phyloP scores from a whole-genome alignment of 495 filamentous ascomycete genomes.

The Massariosphaeria phaeospora region DNA sequence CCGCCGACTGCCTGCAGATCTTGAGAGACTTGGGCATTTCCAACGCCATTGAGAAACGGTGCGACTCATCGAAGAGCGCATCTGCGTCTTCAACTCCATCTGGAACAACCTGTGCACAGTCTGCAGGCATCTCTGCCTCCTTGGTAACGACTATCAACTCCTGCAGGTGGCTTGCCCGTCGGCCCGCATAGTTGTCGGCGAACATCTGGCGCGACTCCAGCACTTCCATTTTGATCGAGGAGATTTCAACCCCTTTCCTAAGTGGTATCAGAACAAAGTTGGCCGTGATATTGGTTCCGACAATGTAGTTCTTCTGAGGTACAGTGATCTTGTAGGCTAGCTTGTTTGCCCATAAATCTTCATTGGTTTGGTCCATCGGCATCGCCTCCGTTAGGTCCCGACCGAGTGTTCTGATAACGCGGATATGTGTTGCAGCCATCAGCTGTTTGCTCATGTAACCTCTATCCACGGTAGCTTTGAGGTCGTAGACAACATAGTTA shows the following conservation, averaged over 20 bases:
- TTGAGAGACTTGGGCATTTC: conserved; percentile 71
- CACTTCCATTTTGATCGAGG: conserved; percentile 66
- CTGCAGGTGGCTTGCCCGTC: conserved; percentile 11
- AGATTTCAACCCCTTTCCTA: conserved; percentile 79
- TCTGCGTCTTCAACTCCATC: conserved; percentile 52
- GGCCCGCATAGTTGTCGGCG: conserved; percentile 37
- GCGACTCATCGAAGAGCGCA: conserved; percentile 69
- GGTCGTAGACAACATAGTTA: conserved; percentile 75
- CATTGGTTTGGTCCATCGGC: conserved; percentile 59
- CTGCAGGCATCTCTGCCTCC: conserved; percentile 42
- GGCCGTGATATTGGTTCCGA: conserved; percentile 74
- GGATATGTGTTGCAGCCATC: conserved; percentile 68
- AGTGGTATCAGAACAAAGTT: conserved; percentile 78
- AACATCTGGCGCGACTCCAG: conserved; percentile 54
- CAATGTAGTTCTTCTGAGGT: conserved; percentile 84
- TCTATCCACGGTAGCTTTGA: conserved; percentile 81
- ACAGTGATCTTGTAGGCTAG: conserved; percentile 85
- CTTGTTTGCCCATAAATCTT: conserved; percentile 94
- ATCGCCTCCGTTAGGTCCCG: conserved; percentile 65
- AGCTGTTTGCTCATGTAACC: conserved; percentile 77
- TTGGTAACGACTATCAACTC: conserved; percentile 34
- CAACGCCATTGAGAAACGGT: conserved; percentile 62
- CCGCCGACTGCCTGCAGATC: conserved; percentile 79
- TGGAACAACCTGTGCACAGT: conserved; percentile 45
- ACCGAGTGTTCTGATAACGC: conserved; percentile 82